Evolutionary conservation across 2,329 filamentous ascomycete species (phyloP).

Genomic region (Fusarium papillatum): DNA sequence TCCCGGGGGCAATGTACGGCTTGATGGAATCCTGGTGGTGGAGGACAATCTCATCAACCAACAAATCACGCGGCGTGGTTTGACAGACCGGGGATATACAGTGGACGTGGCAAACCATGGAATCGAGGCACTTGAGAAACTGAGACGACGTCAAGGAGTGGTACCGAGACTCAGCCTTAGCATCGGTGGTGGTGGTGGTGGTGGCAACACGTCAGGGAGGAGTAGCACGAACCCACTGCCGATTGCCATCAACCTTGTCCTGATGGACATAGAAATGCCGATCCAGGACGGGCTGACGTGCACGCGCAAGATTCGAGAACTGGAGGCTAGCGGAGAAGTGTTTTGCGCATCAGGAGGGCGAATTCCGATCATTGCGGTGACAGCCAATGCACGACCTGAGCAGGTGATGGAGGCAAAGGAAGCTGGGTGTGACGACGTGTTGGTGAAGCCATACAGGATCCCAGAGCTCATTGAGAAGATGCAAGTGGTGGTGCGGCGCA

Average conservation of each 20-base stretch:
- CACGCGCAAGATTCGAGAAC: slow-evolving; percentile 72
- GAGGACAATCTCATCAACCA: slow-evolving; percentile 75
- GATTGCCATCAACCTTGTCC: slow-evolving; percentile 68
- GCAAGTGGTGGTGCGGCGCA: slow-evolving; percentile 58
- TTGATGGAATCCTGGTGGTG: slow-evolving; percentile 65
- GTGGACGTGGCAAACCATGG: slow-evolving; percentile 71
- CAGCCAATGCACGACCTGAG: slow-evolving; percentile 76
- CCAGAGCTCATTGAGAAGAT: slow-evolving; percentile 73
- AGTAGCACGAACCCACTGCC: slow-evolving; percentile 26
- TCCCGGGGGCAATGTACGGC: slow-evolving; percentile 43
- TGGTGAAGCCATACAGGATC: slow-evolving; percentile 80
- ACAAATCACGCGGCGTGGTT: slow-evolving; percentile 65
- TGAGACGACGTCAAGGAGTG: slow-evolving; percentile 45
- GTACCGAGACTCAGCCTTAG: slow-evolving; percentile 34
- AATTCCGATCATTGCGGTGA: slow-evolving; percentile 76
- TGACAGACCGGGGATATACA: slow-evolving; percentile 62
- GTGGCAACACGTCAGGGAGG: slow-evolving; percentile 22
- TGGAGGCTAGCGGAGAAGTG: slow-evolving; percentile 68
- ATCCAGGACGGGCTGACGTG: slow-evolving; percentile 79
- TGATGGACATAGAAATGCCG: slow-evolving; percentile 86
- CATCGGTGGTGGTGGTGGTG: background rate
- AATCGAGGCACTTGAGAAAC: slow-evolving; percentile 65
- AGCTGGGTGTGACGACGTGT: slow-evolving; percentile 72
- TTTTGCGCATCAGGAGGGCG: slow-evolving; percentile 58
- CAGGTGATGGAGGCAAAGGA: slow-evolving; percentile 67